Evolutionary conservation across 2,329 filamentous ascomycete species (phyloP), one percentile per base, ranked within the genome.

Genomic region (Bipolaris zeicola): DNA sequence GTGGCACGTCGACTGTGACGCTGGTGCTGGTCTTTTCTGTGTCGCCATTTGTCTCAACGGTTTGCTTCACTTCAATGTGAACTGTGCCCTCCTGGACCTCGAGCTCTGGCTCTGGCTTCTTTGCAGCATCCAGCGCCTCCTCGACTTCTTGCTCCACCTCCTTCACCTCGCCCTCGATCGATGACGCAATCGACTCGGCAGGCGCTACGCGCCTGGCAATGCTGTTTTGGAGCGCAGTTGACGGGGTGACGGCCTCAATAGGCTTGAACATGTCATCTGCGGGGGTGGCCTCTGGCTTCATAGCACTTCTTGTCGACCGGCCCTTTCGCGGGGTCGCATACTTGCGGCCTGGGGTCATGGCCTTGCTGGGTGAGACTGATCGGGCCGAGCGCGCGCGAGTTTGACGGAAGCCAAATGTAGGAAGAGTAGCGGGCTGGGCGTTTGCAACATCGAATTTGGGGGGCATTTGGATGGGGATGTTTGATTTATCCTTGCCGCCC

Each of bases 1-100:
- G 82, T 3, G 92, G 90, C 70, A 95, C 82, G 62, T 95, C 89
- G 10, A 95, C 82, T 60, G 89, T 89, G 46, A 94, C 87, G 44
- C 87, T 87, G 6, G 89, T 93, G 64, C 86, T 86, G 53, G 87
- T 89, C 1, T 85, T 86, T 73, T 92, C 88, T 3, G 85, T 78
- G 18, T 88, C 87, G 50, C 81, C 82, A 46, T 82, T 78, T 44
- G 82, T 80, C 67, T 83, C 81, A 6, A 86, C 80, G 28, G 86
- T 85, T 59, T 89, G 86, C 57, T 90, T 85, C 18, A 92, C 84
- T 60, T 89, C 85, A 36, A 93, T 85, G 70, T 86, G 88, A 52
- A 91, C 85, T 59, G 87, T 80, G 13, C 82, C 80, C 14, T 66
- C 63, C 49, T 68, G 62, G 58, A 64, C 58, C 13, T 52, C 42